A percentile compares a stretch with the other conserved stretches of the same genome.
Conservation (phyloP, 208 protist species). For the Blechomonas ayalai region DNA sequence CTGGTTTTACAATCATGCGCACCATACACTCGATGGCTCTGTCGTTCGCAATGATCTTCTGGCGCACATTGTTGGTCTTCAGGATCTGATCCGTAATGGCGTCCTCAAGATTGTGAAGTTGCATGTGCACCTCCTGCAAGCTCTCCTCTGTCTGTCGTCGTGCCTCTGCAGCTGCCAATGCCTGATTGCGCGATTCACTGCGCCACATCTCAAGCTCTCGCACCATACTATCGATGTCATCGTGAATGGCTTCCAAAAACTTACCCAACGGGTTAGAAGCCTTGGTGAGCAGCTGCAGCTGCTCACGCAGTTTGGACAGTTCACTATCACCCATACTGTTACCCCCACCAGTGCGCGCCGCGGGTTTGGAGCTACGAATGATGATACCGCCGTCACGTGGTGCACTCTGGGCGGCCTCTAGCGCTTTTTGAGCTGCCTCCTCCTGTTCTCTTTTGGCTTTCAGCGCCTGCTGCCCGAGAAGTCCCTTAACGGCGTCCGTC, state of each 20-base stretch:
- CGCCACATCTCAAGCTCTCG: constrained; percentile 89
- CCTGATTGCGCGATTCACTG: constrained; percentile 75
- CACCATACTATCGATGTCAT: constrained; percentile 87
- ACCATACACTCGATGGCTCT: constrained; percentile 73
- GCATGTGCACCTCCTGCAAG: constrained; percentile 69
- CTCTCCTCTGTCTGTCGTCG: constrained; percentile 76
- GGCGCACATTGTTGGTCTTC: constrained; percentile 78
- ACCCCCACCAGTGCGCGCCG: constrained; percentile 17
- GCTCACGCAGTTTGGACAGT: constrained; percentile 72
- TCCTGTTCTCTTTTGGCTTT: constrained; percentile 79
- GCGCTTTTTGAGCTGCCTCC: constrained; percentile 23
- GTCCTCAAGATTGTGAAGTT: constrained; percentile 81
- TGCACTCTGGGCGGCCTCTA: constrained; percentile 14
- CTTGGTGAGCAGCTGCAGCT: constrained; percentile 86
- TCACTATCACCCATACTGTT: constrained; percentile 60
- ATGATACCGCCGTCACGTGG: constrained; percentile 48
- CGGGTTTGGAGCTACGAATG: constrained; percentile 45
- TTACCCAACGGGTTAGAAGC: constrained; percentile 85
- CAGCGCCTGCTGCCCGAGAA: constrained; percentile 78
- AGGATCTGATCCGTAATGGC: constrained; percentile 81
- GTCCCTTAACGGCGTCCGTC: constrained; percentile 52
- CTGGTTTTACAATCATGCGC: constrained; percentile 73
- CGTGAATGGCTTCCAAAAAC: constrained; percentile 79
- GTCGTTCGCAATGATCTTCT: constrained; percentile 76
- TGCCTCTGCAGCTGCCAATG: constrained; percentile 67